These are phyloP conservation scores for Trichoderma sp. DNA, from an alignment of 2,329 filamentous ascomycete genomes.

Conservation along the genomic window DNA sequence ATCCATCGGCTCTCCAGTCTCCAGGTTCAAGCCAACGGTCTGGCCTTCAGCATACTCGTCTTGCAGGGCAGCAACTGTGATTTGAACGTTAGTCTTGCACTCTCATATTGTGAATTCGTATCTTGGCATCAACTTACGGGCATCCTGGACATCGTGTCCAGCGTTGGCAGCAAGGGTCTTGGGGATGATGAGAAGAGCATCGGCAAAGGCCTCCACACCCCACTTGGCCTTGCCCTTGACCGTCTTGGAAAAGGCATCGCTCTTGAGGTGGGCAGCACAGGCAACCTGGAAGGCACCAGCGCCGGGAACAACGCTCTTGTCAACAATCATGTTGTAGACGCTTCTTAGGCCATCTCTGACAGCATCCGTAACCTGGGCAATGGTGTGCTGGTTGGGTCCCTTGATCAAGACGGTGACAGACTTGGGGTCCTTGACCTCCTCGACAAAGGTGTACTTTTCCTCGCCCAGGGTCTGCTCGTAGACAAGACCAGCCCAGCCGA, in stretches of 20 bases:
- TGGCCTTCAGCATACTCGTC: constrained; percentile 85
- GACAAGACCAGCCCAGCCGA: constrained; percentile 94
- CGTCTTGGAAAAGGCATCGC: constrained; percentile 81
- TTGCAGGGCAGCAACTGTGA: constrained; percentile 76
- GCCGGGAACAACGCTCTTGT: constrained; percentile 90
- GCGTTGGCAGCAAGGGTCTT: constrained; percentile 97
- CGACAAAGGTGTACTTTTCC: constrained; percentile 98
- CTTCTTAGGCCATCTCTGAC: constrained; percentile 92
- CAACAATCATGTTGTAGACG: constrained; percentile 99
- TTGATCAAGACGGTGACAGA: constrained; percentile 98
- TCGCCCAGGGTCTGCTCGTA: constrained; percentile 98
- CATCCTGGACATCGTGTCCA: constrained; percentile 95
- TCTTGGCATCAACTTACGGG: constrained; percentile 61
- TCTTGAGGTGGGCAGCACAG: constrained; percentile 82
- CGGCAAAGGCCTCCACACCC: constrained; percentile 92
- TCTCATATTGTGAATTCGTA: neutral
- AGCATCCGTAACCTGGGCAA: constrained; percentile 93
- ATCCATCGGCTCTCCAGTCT: constrained; percentile 91
- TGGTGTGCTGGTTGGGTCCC: constrained; percentile 95
- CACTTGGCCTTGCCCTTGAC: constrained; percentile 98
- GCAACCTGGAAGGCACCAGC: constrained; percentile 96
- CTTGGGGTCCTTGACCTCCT: constrained; percentile 98
- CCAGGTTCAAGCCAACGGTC: constrained; percentile 80
- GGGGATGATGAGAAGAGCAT: constrained; percentile 91
- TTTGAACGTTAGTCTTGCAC: constrained; percentile 23